phyloP scores from a whole-genome alignment of 2,329 filamentous ascomycete genomes.

The Penicillium sp. region DNA sequence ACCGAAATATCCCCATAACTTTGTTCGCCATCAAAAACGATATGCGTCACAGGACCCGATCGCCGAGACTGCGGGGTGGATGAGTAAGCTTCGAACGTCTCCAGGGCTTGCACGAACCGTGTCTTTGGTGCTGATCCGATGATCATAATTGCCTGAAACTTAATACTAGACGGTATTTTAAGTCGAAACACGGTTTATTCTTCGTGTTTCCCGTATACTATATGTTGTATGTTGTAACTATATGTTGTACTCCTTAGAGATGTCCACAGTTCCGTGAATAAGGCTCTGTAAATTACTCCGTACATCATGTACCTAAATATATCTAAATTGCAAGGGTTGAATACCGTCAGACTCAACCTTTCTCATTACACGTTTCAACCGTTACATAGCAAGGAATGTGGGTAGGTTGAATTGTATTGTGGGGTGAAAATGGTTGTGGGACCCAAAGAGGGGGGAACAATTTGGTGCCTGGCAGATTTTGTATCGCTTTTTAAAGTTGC shows the following conservation, averaged over 20 bases:
- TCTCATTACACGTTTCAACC: not conserved
- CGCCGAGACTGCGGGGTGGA: slow-evolving; percentile 5
- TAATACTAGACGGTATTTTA: not conserved
- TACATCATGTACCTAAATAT: not conserved
- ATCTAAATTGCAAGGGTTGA: not conserved
- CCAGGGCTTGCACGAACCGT: not conserved
- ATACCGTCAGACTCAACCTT: not conserved
- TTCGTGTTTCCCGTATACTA: not conserved
- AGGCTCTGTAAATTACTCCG: not conserved
- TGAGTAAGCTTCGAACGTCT: not conserved
- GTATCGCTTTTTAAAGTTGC: not conserved
- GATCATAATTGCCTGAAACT: not conserved
- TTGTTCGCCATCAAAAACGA: not conserved
- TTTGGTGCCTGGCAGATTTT: not conserved
- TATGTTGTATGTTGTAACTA: too few relatives aligned
- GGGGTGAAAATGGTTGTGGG: slow-evolving; percentile 5
- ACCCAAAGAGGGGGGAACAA: not conserved
- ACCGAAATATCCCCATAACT: not conserved
- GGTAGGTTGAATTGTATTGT: not conserved
- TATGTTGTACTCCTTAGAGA: not conserved
- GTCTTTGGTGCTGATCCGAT: not conserved
- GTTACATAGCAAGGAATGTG: not conserved
- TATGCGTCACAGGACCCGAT: not conserved
- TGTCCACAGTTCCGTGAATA: not conserved
- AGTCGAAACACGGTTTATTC: not conserved